These are phyloP conservation scores for Boletus vinaceobasis DNA, from an alignment of 768 basidiomycete species.

Conservation along the genomic window DNA sequence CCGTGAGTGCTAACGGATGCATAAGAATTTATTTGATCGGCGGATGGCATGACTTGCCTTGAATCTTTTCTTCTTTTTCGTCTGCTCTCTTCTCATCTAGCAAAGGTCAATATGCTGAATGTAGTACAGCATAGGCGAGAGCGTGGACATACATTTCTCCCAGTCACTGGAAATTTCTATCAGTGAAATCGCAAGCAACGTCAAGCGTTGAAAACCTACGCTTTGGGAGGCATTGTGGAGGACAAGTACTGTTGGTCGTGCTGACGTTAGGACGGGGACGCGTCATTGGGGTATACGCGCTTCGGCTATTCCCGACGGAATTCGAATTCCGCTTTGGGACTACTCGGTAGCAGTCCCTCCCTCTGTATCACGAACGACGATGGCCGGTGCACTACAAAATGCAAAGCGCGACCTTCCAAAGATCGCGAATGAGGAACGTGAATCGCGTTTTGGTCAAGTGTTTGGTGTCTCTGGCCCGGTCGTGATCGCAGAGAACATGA, in stretches of 20 bases:
- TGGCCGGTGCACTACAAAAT: slow-evolving; percentile 93
- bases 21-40: slow-evolving; percentile 6
- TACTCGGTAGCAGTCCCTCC: neutral
- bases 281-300: slow-evolving; percentile 33
- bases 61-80: slow-evolving; percentile 90
- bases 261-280: slow-evolving; percentile 29
- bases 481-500: slow-evolving; percentile 95
- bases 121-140: neutral
- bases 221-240: slow-evolving; percentile 84
- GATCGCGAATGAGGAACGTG: slow-evolving; percentile 87
- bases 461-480: slow-evolving; percentile 98
- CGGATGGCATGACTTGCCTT: slow-evolving; percentile 48
- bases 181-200: neutral
- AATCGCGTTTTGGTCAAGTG: slow-evolving; percentile 83
- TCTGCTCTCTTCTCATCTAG: slow-evolving; percentile 83
- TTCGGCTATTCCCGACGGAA: slow-evolving; percentile 22
- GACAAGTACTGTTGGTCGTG: slow-evolving; percentile 21
- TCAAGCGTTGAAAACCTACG: slow-evolving; percentile 53
- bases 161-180: slow-evolving; percentile 67
- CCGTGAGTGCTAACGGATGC: slow-evolving; percentile 72
- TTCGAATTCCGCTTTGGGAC: slow-evolving; percentile 32
- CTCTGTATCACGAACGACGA: slow-evolving; percentile 31
- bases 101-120: slow-evolving; percentile 6
- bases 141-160: slow-evolving; percentile 82
- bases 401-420: slow-evolving; percentile 85